Percentiles rank a stretch among this genome's conserved stretches.
Evolutionary conservation across 345 rosid genomes (phyloP).

Genomic region (Citrus mangshanensis): DNA sequence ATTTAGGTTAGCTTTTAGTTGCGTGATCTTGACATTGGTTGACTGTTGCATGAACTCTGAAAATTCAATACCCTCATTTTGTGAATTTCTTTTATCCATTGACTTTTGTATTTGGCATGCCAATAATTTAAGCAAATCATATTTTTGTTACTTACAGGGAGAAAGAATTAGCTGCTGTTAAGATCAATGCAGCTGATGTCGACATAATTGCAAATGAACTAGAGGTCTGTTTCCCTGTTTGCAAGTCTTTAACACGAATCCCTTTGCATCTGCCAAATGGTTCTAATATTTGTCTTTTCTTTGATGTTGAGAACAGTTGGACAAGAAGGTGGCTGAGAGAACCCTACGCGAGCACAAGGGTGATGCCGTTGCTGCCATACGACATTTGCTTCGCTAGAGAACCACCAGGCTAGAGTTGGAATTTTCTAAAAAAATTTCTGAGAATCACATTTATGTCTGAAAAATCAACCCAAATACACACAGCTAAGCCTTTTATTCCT

Average conservation of each 20-base stretch:
- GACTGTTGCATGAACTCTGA: background rate
- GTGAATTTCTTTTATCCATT: background rate
- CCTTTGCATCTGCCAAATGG: background rate
- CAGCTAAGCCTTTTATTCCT: background rate
- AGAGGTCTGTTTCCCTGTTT: slow-evolving; percentile 53
- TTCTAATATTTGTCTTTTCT: slow-evolving; percentile 9
- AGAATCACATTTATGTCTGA: background rate
- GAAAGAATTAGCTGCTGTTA: slow-evolving; percentile 95
- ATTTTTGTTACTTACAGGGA: slow-evolving; percentile 43
- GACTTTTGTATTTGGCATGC: background rate
- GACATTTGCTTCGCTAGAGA: slow-evolving; percentile 59
- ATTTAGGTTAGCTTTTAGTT: background rate
- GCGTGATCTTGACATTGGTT: background rate
- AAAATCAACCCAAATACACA: background rate
- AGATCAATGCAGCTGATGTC: slow-evolving; percentile 86
- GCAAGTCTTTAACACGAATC: background rate
- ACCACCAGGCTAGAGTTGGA: background rate
- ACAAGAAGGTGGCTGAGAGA: slow-evolving; percentile 87
- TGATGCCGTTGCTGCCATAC: slow-evolving; percentile 89
- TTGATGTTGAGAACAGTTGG: slow-evolving; percentile 48
- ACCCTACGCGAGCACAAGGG: slow-evolving; percentile 95
- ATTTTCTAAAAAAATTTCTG: background rate
- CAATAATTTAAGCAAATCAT: background rate
- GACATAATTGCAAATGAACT: slow-evolving; percentile 89
- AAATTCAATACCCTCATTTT: background rate